Evolutionary conservation across 2,329 filamentous ascomycete species (phyloP), one percentile per base, ranked within the genome.

Genomic region (Xylariaceae sp.): DNA sequence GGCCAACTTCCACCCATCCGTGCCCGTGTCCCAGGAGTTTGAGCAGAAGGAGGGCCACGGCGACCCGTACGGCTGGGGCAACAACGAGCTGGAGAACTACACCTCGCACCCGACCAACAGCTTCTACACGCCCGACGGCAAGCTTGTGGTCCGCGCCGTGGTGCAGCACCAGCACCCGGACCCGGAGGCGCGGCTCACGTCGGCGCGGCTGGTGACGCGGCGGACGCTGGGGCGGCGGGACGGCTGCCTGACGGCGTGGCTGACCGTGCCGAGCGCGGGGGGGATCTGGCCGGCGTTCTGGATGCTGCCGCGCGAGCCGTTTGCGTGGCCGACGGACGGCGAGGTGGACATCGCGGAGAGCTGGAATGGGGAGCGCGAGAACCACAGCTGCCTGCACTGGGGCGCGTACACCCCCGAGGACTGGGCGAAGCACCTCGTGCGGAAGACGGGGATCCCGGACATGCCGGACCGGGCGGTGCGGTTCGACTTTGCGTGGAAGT

Each of bases 231-330:
- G 59, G 2, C 66, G 73, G 3, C 65, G 74, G 32, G 64, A 71
- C 24, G 78, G 78, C 19, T 76, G 71, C 37, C 56, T 81, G 32
- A 69, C 69, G 3, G 76, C 72, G 2, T 66, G 69, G 2, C 66
- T 79, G 9, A 63, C 65, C 0, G 67, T 74, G 1, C 78, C 78
- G 0, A 74, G 71, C 39, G 77, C 77, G 0, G 55, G 64, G 2
- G 78, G 78, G 3, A 73, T 81, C 35, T 81, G 78, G 78, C 78
- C 78, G 1, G 78, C 78, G 0, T 79, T 80, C 52, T 81, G 78
- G 78, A 67, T 81, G 39, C 62, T 81, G 4, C 78, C 78, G 0
- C 59, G 66, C 24, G 74, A 81, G 48, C 78, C 77, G 0, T 81
- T 80, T 51, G 59, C 61, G 0, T 81, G 78, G 78, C 78, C 78